These are phyloP conservation scores for Elsinoe batatas DNA, from an alignment of 2,329 filamentous ascomycete species.

Conservation along the genomic window DNA sequence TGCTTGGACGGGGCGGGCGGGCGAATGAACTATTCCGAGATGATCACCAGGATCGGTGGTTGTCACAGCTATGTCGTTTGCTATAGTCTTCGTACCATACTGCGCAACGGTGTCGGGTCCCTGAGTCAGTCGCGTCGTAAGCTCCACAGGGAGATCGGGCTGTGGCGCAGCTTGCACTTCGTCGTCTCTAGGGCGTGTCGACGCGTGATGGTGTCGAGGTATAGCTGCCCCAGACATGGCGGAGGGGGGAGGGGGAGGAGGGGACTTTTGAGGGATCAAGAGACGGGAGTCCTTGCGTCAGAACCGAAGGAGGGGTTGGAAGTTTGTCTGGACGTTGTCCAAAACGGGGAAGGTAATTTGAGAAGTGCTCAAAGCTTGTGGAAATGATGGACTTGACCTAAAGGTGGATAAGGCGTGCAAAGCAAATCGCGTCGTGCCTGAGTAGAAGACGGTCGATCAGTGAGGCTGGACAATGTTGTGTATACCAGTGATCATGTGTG, in stretches of 20 bases:
- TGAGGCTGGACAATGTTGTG: slow-evolving; percentile 3
- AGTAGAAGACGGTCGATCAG: neutral
- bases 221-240: slow-evolving; percentile 6
- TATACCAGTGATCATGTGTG: neutral
- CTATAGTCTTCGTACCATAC: neutral
- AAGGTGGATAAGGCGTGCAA: neutral
- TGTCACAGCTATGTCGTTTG: slow-evolving; percentile 10
- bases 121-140: slow-evolving; percentile 10
- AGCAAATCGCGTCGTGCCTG: neutral
- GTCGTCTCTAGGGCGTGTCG: neutral
- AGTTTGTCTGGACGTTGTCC: slow-evolving; percentile 5
- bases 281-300: slow-evolving; percentile 11
- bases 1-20: neutral
- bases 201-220: neutral
- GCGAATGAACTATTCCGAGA: slow-evolving; percentile 4
- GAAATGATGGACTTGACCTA: neutral
- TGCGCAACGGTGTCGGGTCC: neutral
- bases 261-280: neutral
- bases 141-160: neutral
- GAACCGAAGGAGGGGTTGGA: neutral
- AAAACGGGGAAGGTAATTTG: slow-evolving; percentile 3
- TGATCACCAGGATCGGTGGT: slow-evolving; percentile 2
- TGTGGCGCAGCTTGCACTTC: neutral
- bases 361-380: neutral
- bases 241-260: neutral